A percentile compares a stretch with the other conserved stretches of the same genome.
Evolutionary conservation across 371 early-diverging fungal genomes (phyloP).

Genomic region (Rhizopus delemar): DNA sequence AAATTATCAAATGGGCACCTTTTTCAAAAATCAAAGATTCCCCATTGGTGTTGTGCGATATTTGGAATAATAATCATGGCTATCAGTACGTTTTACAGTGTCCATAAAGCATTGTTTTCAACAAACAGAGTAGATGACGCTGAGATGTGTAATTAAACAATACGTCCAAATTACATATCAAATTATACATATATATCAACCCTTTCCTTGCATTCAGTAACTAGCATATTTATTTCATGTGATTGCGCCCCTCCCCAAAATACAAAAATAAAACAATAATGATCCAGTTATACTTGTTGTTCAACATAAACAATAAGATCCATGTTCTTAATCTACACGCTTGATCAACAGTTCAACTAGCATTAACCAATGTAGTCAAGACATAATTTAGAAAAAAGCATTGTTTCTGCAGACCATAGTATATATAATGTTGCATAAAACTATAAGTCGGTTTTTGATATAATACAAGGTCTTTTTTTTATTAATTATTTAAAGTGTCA

Average conservation of each 20-base stretch:
- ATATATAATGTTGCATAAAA: too few species aligned
- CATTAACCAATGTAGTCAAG: too few species aligned
- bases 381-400: too few species aligned
- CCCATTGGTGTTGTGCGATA: constrained; percentile 60
- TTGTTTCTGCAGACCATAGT: too few species aligned
- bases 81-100: constrained; percentile 61
- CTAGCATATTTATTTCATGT: too few species aligned
- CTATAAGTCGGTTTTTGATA: background rate
- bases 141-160: constrained; percentile 6
- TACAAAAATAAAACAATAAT: too few species aligned
- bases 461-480: background rate
- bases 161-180: background rate
- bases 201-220: too few species aligned
- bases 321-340: too few species aligned
- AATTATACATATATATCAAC: constrained; percentile 1
- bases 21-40: constrained; percentile 55
- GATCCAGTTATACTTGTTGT: too few species aligned
- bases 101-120: constrained; percentile 33
- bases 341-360: too few species aligned
- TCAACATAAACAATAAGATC: too few species aligned
- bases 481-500: constrained; percentile 2
- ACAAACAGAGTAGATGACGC: background rate
- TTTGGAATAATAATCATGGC: constrained; percentile 72
- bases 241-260: too few species aligned
- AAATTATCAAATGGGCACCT: constrained; percentile 60